Conservation (phyloP, 495 filamentous ascomycete genomes). For the Neurospora discreta region DNA sequence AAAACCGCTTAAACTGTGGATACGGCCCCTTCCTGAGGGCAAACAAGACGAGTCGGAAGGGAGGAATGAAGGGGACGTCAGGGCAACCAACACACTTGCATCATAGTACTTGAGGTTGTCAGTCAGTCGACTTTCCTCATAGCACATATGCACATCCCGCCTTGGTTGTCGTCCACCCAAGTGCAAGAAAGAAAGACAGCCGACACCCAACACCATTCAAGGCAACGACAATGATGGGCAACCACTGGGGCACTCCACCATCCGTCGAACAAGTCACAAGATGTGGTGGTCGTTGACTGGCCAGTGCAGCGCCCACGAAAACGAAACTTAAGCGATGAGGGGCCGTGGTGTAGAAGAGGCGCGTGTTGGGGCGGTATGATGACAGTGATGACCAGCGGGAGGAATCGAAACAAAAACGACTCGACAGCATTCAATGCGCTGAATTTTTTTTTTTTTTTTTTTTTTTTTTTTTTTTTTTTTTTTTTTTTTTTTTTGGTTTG, state of each 20-base stretch:
- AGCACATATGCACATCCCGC: background rate
- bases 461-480: background rate
- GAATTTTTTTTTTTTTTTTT: background rate
- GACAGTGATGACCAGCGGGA: background rate
- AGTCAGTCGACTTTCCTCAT: background rate
- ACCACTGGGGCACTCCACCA: background rate
- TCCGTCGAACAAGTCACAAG: constrained; percentile 5
- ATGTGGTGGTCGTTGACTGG: constrained; percentile 16
- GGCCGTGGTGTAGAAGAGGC: background rate
- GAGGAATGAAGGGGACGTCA: background rate
- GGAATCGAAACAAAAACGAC: background rate
- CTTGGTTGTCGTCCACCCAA: background rate
- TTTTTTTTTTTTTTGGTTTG: background rate
- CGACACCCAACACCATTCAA: background rate
- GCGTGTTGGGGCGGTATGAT: background rate
- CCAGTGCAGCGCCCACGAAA: constrained; percentile 12
- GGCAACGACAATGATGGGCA: background rate
- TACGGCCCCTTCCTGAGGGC: background rate
- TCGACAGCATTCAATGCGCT: background rate
- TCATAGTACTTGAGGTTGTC: background rate
- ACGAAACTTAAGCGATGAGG: background rate
- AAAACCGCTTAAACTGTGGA: background rate
- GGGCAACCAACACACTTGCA: background rate
- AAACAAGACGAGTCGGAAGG: background rate
- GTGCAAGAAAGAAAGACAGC: background rate